Base-by-base conservation (phyloP, 352 stramenopile genomes). In the Phytopythium litorale region DNA sequence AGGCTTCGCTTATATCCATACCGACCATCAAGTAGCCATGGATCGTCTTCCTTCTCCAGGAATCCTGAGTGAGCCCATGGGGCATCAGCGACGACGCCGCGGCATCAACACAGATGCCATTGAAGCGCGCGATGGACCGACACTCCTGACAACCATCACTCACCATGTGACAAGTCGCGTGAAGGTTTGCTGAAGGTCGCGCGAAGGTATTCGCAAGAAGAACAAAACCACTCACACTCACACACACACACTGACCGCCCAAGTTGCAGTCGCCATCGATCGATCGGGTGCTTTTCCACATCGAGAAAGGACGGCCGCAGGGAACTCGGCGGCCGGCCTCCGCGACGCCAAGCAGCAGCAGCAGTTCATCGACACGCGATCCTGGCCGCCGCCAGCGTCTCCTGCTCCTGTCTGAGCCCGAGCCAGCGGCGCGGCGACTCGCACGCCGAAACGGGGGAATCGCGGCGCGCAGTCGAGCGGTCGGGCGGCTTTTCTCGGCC, bases 191-290 rank as follows among this genome's bases (percentile, higher is more conserved):
- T 7, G 25, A 56, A 56, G 15, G 50, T 56, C 11, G 28, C n/a
- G 18, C 50, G 50, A 56, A 56, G 50, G 50, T 56, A 56, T 42
- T 33, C 30, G 43, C 9, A 49, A 33, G 46, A 35, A 52, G 23
- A 52, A 53, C 46, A 53, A 53, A 51, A 53, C 46, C 35, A 40
- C 35, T 40, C 35, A 8, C 46, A 52, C 46, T 33, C 21, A 51
- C 45, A 52, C 25, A 18, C 28, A 32, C 35, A 13, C 35, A 0
- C 35, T n/a, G n/a, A 3, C 35, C 8, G 35, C 35, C 9, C 35
- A 56, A 56, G 50, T 56, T 56, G 50, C 50, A 56, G 50, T 56
- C 30, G 50, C 50, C 6, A 28, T 40, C 35, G 35, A 28, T 40
- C 35, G 35, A 40, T 40, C 35, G 35, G 35, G 35, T 40, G 38